Base-by-base conservation (phyloP, 2,329 filamentous ascomycete species). In the Tolypocladium inflatum region DNA sequence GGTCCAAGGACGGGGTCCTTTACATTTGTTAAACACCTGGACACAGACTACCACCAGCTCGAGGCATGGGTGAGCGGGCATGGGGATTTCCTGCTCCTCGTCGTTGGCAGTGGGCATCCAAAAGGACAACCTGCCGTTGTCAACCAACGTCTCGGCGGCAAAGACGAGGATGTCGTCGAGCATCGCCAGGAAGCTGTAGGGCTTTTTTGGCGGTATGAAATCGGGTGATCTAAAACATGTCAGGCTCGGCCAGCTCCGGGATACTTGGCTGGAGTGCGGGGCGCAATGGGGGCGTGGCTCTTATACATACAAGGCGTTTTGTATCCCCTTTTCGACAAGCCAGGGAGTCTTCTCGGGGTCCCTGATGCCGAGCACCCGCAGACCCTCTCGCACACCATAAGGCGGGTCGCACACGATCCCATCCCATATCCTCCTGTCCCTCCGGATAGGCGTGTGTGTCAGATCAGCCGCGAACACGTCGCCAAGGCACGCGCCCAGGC, bases 21-120 rank as follows among this genome's bases (percentile, higher is more conserved):
- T 73, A 90, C 90, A 99, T 73, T 89, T 94, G 68, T 91, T 93
- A 70, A 99, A 99, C 0, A 82, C 79, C 70, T 99, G 94, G 8
- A 89, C 84, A 68, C 91, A 96, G 37, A 91, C 82, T 50, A 82
- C 85, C 23, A 91, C 80, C 30, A 93, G 75, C 65, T 88, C 82
- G 17, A 99, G 75, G 58, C 82, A 84, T 0, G 89, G 88, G 69
- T 97, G 91, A 23, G 79, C 80, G 0, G 93, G 93, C 17, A 93
- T 81, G 0, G 84, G 78, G 26, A 96, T 84, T 68, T 93, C 89
- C 59, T 87, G 82, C 54, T 90, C 82, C 65, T 91, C 83, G 64
- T 91, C 83, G 67, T 90, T 91, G 35, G 91, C 87, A 0, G 91
- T 96, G 0, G 94, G 94, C 90, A 97, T 96, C 94, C 94, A 99